Evolutionary conservation across 2,329 filamentous ascomycete species (phyloP).

Genomic region (Phyllosticta citribraziliensis): DNA sequence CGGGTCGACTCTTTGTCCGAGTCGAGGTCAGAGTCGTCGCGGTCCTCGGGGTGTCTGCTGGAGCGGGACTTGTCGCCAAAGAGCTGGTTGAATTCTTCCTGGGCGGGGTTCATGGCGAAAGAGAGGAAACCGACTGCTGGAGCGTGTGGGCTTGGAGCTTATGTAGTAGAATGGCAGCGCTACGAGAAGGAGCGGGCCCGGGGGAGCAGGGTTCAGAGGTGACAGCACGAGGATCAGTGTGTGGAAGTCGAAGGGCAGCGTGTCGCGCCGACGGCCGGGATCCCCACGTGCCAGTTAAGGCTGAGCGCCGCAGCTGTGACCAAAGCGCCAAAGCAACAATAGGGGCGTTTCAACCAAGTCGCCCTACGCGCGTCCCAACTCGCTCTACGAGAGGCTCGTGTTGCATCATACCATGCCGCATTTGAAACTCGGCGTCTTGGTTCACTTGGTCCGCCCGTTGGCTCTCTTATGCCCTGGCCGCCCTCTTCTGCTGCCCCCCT

Average conservation of each 20-base stretch:
- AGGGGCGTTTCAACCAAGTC: not conserved
- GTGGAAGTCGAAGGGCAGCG: not conserved
- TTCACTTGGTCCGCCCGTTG: not conserved
- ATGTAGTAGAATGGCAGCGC: conserved; percentile 1
- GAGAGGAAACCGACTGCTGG: conserved; percentile 5
- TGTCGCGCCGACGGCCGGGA: not conserved
- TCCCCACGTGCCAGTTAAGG: not conserved
- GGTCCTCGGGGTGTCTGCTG: conserved; percentile 41
- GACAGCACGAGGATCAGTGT: conserved; percentile 7
- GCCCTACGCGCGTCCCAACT: not conserved
- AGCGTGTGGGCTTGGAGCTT: conserved; percentile 5
- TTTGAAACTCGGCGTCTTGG: conserved; percentile 4
- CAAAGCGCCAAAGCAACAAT: not conserved
- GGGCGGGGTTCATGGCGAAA: conserved; percentile 29
- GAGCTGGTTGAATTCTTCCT: conserved; percentile 44
- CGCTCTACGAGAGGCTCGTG: not conserved
- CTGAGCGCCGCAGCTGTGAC: not conserved
- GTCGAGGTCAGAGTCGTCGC: conserved; percentile 42
- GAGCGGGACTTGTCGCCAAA: conserved; percentile 36
- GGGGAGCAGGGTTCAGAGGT: conserved; percentile 5
- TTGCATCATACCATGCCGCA: conserved; percentile 8
- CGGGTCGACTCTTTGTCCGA: conserved; percentile 34
- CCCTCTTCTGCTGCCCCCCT: not conserved
- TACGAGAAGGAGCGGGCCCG: conserved; percentile 2
- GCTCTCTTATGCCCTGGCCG: not conserved